Evolutionary conservation across 139 green algal species (phyloP), one percentile per base, ranked within the genome.

Genomic region (Tetradesmus lagerheimii): DNA sequence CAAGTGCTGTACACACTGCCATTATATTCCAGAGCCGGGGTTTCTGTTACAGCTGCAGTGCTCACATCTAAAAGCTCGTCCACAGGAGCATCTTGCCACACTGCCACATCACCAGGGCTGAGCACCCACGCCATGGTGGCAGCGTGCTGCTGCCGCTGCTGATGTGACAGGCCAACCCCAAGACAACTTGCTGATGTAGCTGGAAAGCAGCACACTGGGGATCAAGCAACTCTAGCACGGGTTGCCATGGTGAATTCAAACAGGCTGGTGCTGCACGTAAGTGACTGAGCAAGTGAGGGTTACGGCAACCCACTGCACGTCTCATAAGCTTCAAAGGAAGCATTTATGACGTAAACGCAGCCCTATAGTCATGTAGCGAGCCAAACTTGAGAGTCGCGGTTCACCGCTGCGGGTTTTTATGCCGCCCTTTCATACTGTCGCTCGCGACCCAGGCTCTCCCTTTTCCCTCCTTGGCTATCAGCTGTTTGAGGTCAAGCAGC

Each of bases 11-110:
- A 71, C 20, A 4, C 4, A 23, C 50, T 64, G 57, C 31, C 57
- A 18, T 57, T 57, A 18, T n/a, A 31, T n/a, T n/a, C 23, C 25
- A 71, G 3, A 31, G 18, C 31, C 12, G 4, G 5, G 66, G 71
- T 20, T 1, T 15, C 23, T 27, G 74, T 25, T 25, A 27, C n/a
- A 81, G 34, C n/a, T 39, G 29, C 25, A 81, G 11, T 25, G 66
- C 84, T 50, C 25, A 84, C 85, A 38, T 89, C 39, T 1, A 84
- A 23, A 43, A 89, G 45, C 29, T 84, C 29, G 1, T 84, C 85
- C 37, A 88, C 38, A 43, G 83, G 64, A 18, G 83, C 83, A 80
- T 88, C 83, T 23, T n/a, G 31, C 83, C 62, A 88, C 15, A 64
- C 53, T 45, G 11, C 34, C 37, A 79, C 82, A 53, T 78, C 53